These are phyloP conservation scores for Diaporthe capsici DNA, from an alignment of 2,329 filamentous ascomycete species.

Conservation along the genomic window DNA sequence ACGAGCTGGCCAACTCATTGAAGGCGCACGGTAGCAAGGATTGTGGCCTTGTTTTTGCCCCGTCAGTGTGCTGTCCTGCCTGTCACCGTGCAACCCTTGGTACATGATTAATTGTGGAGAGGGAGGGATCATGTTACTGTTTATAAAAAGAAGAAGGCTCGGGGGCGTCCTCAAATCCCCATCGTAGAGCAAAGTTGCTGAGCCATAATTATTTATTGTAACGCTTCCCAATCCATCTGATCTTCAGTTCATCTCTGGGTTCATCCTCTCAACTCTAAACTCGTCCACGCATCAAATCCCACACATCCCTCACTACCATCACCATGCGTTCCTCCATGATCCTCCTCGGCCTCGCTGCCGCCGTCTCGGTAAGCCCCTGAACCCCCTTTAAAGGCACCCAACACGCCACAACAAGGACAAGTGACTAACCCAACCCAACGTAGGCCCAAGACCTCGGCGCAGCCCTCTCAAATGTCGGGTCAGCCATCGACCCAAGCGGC, in stretches of 20 bases:
- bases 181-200: constrained; percentile 10
- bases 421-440: background rate
- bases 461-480: constrained; percentile 5
- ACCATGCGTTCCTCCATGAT: constrained; percentile 51
- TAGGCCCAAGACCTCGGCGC: constrained; percentile 44
- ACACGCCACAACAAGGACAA: background rate
- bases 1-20: constrained; percentile 31
- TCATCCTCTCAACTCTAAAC: constrained; percentile 17
- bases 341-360: constrained; percentile 51
- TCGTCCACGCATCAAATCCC: background rate
- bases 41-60: constrained; percentile 34
- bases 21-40: constrained; percentile 30
- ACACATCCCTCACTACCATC: constrained; percentile 21
- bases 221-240: constrained; percentile 6
- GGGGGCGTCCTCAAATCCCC: background rate
- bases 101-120: constrained; percentile 34
- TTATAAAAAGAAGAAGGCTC: constrained; percentile 21
- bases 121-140: constrained; percentile 25
- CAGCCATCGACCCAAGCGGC: constrained; percentile 34
- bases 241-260: background rate
- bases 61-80: constrained; percentile 19
- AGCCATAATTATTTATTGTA: constrained; percentile 24
- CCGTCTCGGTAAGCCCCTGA: constrained; percentile 48
- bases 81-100: constrained; percentile 31
- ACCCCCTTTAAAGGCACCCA: background rate